Base-by-base conservation (phyloP, 768 basidiomycete genomes). In the Leccinum incarnatum region DNA sequence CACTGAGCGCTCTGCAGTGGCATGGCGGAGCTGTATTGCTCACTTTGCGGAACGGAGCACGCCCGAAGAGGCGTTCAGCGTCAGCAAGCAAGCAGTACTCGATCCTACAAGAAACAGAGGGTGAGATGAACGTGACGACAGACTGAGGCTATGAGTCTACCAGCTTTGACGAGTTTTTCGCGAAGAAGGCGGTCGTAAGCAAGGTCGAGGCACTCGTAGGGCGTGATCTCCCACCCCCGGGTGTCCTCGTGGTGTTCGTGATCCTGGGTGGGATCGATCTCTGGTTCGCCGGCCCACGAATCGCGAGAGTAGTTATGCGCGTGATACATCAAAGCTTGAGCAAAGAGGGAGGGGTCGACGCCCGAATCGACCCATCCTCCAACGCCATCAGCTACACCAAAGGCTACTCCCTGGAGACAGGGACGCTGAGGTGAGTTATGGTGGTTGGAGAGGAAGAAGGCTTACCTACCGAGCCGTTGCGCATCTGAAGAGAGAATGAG, bases 331-430 rank as follows among this genome's bases (percentile, higher is more conserved):
- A 98, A 77, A 0, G 91, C 84, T 74, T 97, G 95, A 1, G 93
- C 87, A 76, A 95, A 98, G 48, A 95, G 76, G 0, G 93, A 87
- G 1, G 93, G 93, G 73, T 97, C 93, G 54, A 92, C 83, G 15
- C 92, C 89, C 27, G 83, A 82, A 37, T 87, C 83, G 51, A 84
- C 81, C 95, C 95, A 98, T 19, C 95, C 94, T 2, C 94, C 94
- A 4, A 97, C 94, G 19, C 95, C 95, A 65, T 98, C 95, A 40
- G 94, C 91, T 5, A 97, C 83, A 37, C 92, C 93, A 54, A 97
- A 79, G 2, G 89, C 83, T 29, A 91, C 70, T 23, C 90, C 89
- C 89, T 92, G 30, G n/a, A 23, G 0, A 49, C 23, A 15, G 21
- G 36, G 29, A 48, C 19, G 62, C 46, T 68, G 72, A 52, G 74